Evolutionary conservation across 305 asterid genomes (phyloP).

Genomic region (Solanum aculeatissimum): DNA sequence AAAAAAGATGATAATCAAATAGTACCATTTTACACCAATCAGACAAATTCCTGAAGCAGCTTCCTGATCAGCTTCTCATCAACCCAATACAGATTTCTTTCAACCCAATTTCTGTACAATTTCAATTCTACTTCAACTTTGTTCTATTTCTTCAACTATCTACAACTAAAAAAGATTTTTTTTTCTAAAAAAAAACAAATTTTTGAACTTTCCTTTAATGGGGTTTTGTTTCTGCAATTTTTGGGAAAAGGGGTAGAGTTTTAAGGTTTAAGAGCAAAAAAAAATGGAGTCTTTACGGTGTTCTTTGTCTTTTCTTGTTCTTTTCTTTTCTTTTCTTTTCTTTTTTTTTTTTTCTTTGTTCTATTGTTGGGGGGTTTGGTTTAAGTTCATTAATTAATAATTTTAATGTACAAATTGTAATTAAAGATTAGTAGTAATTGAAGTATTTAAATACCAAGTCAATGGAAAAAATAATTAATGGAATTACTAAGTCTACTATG

Average conservation of each 20-base stretch:
- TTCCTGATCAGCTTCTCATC: not conserved
- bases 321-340: not conserved
- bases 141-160: not conserved
- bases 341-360: not conserved
- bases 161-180: not conserved
- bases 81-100: not conserved
- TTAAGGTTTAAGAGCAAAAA: not conserved
- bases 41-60: no score
- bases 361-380: not conserved
- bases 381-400: not conserved
- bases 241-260: not conserved
- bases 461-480: not conserved
- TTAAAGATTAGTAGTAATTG: not conserved
- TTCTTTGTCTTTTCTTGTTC: not conserved
- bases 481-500: not conserved
- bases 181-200: not conserved
- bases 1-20: not conserved
- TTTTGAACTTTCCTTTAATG: not conserved
- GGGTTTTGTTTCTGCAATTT: not conserved
- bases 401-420: not conserved
- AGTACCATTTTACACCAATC: not conserved
- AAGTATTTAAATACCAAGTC: not conserved
- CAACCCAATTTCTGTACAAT: not conserved
- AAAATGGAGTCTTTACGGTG: not conserved
- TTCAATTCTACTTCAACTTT: not conserved